Evolutionary conservation across 140 eudicot genomes (phyloP).

Genomic region (Bidens hawaiensis): DNA sequence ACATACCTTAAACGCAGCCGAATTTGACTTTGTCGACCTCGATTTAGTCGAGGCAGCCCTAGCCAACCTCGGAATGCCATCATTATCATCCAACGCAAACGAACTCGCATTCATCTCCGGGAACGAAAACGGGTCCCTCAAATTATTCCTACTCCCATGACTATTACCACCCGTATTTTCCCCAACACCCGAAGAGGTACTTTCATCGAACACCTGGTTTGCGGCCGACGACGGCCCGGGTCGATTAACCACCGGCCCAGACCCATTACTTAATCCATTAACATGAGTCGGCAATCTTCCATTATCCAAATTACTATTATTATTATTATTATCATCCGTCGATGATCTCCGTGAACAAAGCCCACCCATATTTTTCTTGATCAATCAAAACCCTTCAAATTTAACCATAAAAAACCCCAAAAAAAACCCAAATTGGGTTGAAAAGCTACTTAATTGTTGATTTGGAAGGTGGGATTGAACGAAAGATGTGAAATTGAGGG

Average conservation of each 20-base stretch:
- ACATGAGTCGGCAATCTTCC: conserved; percentile 50
- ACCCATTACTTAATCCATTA: conserved; percentile 51
- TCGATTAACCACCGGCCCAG: conserved; percentile 41
- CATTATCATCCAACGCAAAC: conserved; percentile 44
- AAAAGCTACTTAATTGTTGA: conserved; percentile 7
- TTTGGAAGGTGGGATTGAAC: too few species aligned
- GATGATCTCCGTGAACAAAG: conserved; percentile 88
- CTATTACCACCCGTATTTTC: conserved; percentile 28
- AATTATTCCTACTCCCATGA: conserved; percentile 25
- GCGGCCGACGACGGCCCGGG: conserved; percentile 40
- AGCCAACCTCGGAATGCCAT: conserved; percentile 84
- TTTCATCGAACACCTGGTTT: conserved; percentile 23
- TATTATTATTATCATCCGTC: conserved; percentile 21
- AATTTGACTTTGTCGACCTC: conserved; percentile 62
- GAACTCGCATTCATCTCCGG: conserved; percentile 54
- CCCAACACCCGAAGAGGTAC: conserved; percentile 21
- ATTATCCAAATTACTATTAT: conserved; percentile 27
- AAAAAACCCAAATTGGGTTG: not conserved
- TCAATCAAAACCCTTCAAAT: conserved; percentile 18
- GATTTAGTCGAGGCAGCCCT: conserved; percentile 73
- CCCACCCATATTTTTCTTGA: conserved; percentile 67
- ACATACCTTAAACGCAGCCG: conserved; percentile 80
- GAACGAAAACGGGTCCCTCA: conserved; percentile 67
- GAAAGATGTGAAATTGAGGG: not conserved
- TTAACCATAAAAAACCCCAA: conserved; percentile 26